Evolutionary conservation across 1,284 basidiomycete genomes (phyloP), one percentile per base, ranked within the genome.

Genomic region (Melanopsichium pennsylvanicum): DNA sequence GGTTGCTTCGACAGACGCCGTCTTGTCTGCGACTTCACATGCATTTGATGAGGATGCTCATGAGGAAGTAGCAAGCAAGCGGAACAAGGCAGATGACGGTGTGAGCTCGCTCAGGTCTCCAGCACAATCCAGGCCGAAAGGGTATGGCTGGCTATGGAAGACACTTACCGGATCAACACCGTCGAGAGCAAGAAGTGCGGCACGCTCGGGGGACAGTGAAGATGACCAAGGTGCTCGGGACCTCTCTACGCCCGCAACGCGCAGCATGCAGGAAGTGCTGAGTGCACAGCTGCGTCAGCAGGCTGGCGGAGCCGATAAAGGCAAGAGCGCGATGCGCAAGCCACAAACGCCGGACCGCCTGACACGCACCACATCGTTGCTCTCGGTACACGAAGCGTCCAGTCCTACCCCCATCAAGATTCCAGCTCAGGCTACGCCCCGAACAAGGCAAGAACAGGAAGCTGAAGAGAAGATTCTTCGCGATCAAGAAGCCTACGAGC

Each of bases 401-500:
- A 50, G 49, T 16, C 73, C 67, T 7, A 44, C 48, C 2, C 74
- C 74, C n/a, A 76, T 76, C 61, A 46, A 54, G 19, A 75, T 75
- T 26, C 73, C 72, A 23, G 57, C 73, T 0, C 63, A 71, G 33
- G 35, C 45, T 18, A 52, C 59, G 13, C 43, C 61, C 4, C 31
- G 63, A 15, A 61, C 54, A 26, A 32, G 62, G 15, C 71, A 62
- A 9, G 67, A 70, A 29, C 56, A 59, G 27, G 55, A 73, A 36
- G 55, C 57, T 8, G 71, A 73, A 23, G 69, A 62, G 23, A 56
- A 58, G 39, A 62, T 74, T 26, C 34, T 62, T 4, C 62, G 64
- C 32, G 74, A 76, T 32, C 74, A 74, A 31, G 74, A 76, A 8
- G 69, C 72, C 0, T 72, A 72, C 35, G 74, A 76, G 38, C 70